Base-by-base conservation (phyloP, 495 filamentous ascomycete genomes). In the Xylaria telfairii region DNA sequence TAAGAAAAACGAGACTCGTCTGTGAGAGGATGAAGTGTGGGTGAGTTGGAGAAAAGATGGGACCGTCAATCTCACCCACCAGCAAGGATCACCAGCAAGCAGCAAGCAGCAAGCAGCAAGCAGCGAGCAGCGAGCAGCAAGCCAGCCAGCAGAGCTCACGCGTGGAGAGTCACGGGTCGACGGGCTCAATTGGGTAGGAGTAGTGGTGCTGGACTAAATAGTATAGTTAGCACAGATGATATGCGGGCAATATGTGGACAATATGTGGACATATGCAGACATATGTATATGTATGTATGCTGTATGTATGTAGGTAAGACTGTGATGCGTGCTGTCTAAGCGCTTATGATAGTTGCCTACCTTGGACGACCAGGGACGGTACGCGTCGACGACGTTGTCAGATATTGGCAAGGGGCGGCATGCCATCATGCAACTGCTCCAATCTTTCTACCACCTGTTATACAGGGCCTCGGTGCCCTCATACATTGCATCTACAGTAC, bases 31-130 rank as follows among this genome's bases (percentile, higher is more conserved):
- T 24, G 34, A 37, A 6, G 59, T 24, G 47, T 44, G 34, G 44
- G 24, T 10, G 37, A 68, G 39, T 68, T 68, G 65, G 65, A 68
- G 65, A 68, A 68, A 68, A 68, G 51, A 60, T 68, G 65, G 65
- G 53, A 30, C 51, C 42, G 37, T 39, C 51, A 68, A 60, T 60
- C 53, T 57, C 41, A 37, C 53, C 65, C 53, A 60, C 65, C 51
- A 68, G n/a, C 64, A 66, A 54, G 63, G 47, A 41, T 32, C 39
- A n/a, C 42, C 62, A 65, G 41, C 54, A 28, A 15, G 2, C n/a
- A 53, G 19, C 19, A 26, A 4, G n/a, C 9, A 53, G n/a, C n/a
- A n/a, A n/a, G n/a, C 62, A 65, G 41, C 54, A 28, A 15, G 2
- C n/a, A 53, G 19, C 19, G 12, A 4, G n/a, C 9, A 53, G n/a